Conservation (phyloP, 495 filamentous ascomycete species). For the Neurospora sp. region DNA sequence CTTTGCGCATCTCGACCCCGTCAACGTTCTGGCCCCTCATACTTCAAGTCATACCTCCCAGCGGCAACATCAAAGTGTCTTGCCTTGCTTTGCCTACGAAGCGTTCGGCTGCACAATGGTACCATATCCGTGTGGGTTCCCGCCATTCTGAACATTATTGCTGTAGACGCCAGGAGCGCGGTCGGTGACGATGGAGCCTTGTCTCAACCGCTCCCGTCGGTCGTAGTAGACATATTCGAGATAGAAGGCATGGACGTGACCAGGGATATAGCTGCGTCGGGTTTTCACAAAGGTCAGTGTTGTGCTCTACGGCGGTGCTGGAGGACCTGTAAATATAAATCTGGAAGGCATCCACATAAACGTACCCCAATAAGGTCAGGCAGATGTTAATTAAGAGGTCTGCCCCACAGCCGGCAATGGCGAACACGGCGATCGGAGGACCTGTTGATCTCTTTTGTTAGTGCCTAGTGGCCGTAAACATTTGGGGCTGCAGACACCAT, state of each 20-base stretch:
- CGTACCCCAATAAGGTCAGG: slow-evolving; percentile 54
- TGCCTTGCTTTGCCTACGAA: background rate
- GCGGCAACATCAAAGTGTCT: background rate
- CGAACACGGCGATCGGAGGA: slow-evolving; percentile 32
- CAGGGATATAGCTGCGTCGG: slow-evolving; percentile 54
- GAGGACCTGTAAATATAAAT: background rate
- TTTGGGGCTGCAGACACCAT: background rate
- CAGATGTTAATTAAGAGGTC: slow-evolving; percentile 87
- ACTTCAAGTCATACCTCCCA: background rate
- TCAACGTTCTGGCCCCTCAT: background rate
- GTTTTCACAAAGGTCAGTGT: background rate
- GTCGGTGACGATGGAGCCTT: slow-evolving; percentile 35
- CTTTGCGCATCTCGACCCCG: background rate
- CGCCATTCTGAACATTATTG: slow-evolving; percentile 64
- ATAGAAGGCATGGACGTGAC: slow-evolving; percentile 87
- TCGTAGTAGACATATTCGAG: slow-evolving; percentile 80
- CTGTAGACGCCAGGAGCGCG: slow-evolving; percentile 72
- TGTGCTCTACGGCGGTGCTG: background rate
- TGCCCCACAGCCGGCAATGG: slow-evolving; percentile 47
- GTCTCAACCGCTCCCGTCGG: slow-evolving; percentile 46
- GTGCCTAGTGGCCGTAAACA: background rate
- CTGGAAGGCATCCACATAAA: background rate
- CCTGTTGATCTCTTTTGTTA: slow-evolving; percentile 17
- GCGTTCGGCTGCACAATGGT: slow-evolving; percentile 33
- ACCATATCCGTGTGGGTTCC: slow-evolving; percentile 39